These are phyloP conservation scores for Aspergillus sparsus DNA, from an alignment of 495 filamentous ascomycete species.

Conservation along the genomic window DNA sequence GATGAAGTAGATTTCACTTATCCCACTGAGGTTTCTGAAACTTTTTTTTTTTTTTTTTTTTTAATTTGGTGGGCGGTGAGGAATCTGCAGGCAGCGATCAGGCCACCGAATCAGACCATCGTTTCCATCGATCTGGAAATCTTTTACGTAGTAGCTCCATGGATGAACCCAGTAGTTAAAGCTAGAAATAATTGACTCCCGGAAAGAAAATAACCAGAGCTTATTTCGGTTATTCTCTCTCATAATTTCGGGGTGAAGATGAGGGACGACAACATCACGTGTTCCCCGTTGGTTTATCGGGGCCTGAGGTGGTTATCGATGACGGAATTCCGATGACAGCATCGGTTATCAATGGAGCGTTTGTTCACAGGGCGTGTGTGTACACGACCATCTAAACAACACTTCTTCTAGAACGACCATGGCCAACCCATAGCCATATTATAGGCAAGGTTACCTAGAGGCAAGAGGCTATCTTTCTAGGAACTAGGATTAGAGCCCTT, in stretches of 20 bases:
- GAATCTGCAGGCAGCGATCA: slow-evolving; percentile 21
- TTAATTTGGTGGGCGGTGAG: slow-evolving; percentile 25
- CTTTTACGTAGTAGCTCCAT: background rate
- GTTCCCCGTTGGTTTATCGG: too few species aligned
- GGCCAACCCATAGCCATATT: too few species aligned
- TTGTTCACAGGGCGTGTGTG: too few species aligned
- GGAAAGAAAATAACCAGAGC: too few species aligned
- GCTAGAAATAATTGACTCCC: background rate
- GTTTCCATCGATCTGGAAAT: background rate
- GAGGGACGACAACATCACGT: too few species aligned
- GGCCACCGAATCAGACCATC: slow-evolving; percentile 26
- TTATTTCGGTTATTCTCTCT: too few species aligned
- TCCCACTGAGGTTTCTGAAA: slow-evolving; percentile 6
- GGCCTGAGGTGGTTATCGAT: too few species aligned
- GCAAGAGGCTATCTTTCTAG: background rate
- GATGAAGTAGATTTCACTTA: background rate
- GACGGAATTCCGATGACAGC: too few species aligned
- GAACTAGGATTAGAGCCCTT: background rate
- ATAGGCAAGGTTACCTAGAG: background rate
- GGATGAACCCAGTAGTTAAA: background rate
- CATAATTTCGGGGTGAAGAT: too few species aligned
- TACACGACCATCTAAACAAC: too few species aligned
- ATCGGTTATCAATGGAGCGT: too few species aligned
- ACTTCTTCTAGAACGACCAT: too few species aligned
- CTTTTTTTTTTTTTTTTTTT: slow-evolving; percentile 15